phyloP scores from a whole-genome alignment of 208 protist species.

The Leishmania amazonensis region DNA sequence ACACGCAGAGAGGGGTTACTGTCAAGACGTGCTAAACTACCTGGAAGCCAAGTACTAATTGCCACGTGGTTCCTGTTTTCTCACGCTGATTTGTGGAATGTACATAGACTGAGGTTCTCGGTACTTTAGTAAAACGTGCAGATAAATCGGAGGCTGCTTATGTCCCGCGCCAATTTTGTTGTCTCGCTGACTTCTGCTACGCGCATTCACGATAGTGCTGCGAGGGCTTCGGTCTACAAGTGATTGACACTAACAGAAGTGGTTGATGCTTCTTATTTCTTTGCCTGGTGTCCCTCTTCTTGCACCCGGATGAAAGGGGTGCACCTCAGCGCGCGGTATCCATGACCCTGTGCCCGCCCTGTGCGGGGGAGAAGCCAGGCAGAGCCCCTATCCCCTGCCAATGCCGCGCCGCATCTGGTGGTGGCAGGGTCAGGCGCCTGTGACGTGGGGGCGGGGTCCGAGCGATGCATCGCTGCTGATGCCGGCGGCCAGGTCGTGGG shows the following conservation, averaged over 20 bases:
- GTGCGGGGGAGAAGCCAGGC: neutral
- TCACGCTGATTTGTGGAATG: neutral
- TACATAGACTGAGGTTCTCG: slow-evolving; percentile 4
- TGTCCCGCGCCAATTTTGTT: neutral
- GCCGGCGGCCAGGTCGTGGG: neutral
- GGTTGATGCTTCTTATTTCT: neutral
- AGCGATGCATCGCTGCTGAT: neutral
- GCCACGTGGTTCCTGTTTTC: neutral
- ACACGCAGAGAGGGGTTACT: slow-evolving; percentile 55
- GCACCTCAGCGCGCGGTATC: neutral
- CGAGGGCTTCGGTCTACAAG: neutral
- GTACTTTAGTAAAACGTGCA: neutral
- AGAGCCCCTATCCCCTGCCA: neutral
- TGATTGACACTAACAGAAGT: neutral
- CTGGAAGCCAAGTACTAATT: slow-evolving; percentile 43
- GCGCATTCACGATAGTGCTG: neutral
- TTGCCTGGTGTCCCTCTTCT: neutral
- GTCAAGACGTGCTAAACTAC: slow-evolving; percentile 48
- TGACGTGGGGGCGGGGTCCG: neutral
- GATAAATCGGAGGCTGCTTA: neutral
- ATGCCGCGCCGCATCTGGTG: neutral
- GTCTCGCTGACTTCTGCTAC: neutral
- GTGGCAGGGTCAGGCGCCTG: neutral
- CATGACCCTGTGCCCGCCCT: neutral
- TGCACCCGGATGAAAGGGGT: neutral